Evolutionary conservation across 2,329 filamentous ascomycete species (phyloP), one percentile per base, ranked within the genome.

Genomic region (Fusarium azukiicola): DNA sequence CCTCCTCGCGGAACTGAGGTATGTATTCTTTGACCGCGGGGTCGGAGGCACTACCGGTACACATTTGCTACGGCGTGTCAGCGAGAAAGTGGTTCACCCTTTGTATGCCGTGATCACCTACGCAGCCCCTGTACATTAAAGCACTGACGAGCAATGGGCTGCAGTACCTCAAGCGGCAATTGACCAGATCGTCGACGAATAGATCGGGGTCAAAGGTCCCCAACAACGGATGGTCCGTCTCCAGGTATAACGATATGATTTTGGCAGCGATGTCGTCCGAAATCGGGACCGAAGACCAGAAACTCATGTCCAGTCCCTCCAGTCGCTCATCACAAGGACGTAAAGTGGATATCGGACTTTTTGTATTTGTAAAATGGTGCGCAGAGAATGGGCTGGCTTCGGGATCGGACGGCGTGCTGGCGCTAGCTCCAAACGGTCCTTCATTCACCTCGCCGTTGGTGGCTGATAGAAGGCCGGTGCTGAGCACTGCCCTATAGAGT

Each of bases 191-290:
- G 9, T 74, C 63, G 42, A 89, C 73, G 64, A 89, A 88, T 2
- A 86, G 72, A 27, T 80, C 36, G 0, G 87, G 79, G 36, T 88
- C 83, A 67, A 89, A 89, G 1, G 82, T 71, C 3, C 86, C 86
- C 16, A 89, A 73, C 2, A 89, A 79, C 1, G 87, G 86, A 69
- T 89, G 86, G 16, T 89, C 87, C 3, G 87, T 88, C 69, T 82
- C 79, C 10, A 88, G 74, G 52, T 88, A 88, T 3, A 87, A 71
- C 3, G 86, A 87, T n/a, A 89, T 85, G 40, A 81, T 76, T 16
- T 78, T 81, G 4, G 84, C 84, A 23, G 86, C 85, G 19, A 85
- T 72, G 9, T 85, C 79, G 58, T 84, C 80, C 1, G 79, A 56
- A 7, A 88, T 77, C 9, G 74, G 50, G 8, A 88, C 81, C 42